Base-by-base conservation (phyloP, 2,329 filamentous ascomycete genomes). In the Malbranchea zuffiana region DNA sequence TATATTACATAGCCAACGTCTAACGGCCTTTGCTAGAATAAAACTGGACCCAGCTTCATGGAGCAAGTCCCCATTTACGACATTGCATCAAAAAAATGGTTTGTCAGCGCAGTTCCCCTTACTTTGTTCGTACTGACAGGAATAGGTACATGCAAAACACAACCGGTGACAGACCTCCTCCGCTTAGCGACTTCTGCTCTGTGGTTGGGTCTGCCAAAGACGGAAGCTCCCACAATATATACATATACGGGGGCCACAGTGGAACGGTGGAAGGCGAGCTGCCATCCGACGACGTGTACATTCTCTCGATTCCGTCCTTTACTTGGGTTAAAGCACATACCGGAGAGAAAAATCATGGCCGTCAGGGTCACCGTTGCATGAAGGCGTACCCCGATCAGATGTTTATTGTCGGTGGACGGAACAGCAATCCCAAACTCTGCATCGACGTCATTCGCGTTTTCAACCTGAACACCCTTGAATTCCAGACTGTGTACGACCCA, bases 391-490 rank as follows among this genome's bases (percentile, higher is more conserved):
- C 78, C 0, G 63, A 71, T 16, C 51, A 62, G 40, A 62, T 64
- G 59, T 47, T 63, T 23, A 54, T 61, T 11, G 37, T 63, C 15
- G 60, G 60, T 4, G 61, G 60, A 19, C 10, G 38, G 31, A 26
- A 43, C 20, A 25, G 33, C 8, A 35, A 41, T 16, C 25, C 35
- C 3, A 31, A 39, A 0, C 44, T 42, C 0, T 81, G 75, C 40
- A 54, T 81, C 1, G 59, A 63, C 0, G 62, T 71, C 1, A 57
- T 82, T 23, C 66, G 75, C 66, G 68, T 58, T 4, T 58, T 58
- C 44, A 57, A 59, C 39, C 44, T 60, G 20, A 60, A 59, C 41
- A 52, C 45, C 4, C 40, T 57, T 13, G 39, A 48, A 25, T 60
- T 57, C 27, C 47, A 57, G 35, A 37, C 51, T 17, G 44, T 39